Evolutionary conservation across 305 asterid species (phyloP).

Genomic region (Caryopteris hybrid): DNA sequence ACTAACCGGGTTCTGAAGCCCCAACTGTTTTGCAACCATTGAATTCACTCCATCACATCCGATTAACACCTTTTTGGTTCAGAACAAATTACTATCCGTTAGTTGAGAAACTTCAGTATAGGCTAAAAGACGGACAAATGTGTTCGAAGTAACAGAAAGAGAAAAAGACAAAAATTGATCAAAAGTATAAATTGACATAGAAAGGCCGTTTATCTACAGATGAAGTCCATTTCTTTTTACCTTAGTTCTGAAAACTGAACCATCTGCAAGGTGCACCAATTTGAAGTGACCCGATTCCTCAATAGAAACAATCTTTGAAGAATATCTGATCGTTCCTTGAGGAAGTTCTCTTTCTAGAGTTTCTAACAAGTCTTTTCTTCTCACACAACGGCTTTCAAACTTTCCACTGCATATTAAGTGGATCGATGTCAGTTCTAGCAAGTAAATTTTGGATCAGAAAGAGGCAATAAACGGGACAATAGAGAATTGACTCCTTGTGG

Average conservation of each 20-base stretch:
- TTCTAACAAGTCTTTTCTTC: constrained; percentile 52
- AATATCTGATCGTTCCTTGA: constrained; percentile 50
- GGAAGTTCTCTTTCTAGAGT: constrained; percentile 59
- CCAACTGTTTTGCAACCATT: constrained; percentile 60
- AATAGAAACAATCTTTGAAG: constrained; percentile 50
- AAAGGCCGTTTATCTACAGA: neutral
- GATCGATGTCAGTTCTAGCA: neutral
- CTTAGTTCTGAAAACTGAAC: constrained; percentile 53
- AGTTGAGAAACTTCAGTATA: neutral
- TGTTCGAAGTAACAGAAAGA: neutral
- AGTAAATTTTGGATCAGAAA: neutral
- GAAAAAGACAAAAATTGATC: neutral
- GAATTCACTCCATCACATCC: constrained; percentile 84
- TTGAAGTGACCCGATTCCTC: constrained; percentile 49
- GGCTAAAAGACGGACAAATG: neutral
- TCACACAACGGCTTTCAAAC: constrained; percentile 54
- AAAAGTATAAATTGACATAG: neutral
- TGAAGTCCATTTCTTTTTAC: constrained; percentile 18
- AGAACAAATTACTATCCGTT: neutral
- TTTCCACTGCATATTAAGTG: constrained; percentile 29
- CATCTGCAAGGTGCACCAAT: constrained; percentile 59
- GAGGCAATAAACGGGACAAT: too few species aligned
- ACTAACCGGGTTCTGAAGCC: constrained; percentile 40
- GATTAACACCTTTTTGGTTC: constrained; percentile 44
- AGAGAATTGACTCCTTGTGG: too few species aligned